Base-by-base conservation (phyloP, 2,329 filamentous ascomycete species). In the Pestalotiopsis sp. region DNA sequence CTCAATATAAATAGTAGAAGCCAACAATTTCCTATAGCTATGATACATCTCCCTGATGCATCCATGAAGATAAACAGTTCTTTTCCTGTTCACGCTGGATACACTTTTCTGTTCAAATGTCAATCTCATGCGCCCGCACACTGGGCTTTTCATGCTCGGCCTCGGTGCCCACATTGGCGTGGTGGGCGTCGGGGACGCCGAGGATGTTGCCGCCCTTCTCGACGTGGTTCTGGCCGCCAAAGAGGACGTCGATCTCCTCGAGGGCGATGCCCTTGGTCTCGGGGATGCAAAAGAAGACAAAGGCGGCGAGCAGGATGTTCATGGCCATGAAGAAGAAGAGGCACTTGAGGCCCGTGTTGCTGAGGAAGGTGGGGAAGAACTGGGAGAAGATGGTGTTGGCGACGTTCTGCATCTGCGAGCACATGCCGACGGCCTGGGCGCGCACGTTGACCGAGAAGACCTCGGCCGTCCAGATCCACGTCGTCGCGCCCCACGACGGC, bases 391-490 rank as follows among this genome's bases (percentile, higher is more conserved):
- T 87, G 68, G 86, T 85, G 78, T 92, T 91, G 76, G 89, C 89
- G 66, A 92, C 86, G 76, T 92, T 89, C 71, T 89, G 87, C 71
- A 83, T 87, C 75, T 89, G 84, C 49, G 82, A 84, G 70, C 80
- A 89, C 90, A 92, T 92, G 67, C 89, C 90, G 14, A 92, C 89
- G 45, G 90, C 90, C 77, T 92, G 90, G 4, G 90, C 89, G 69
- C 90, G 89, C n/a, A 92, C 87, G 78, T 92, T 92, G 87, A 91
- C 90, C 67, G 86, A 89, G 82, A 92, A 92, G 69, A 92, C 83
- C 73, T 92, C 90, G 2, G 89, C 85, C 0, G 90, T 92, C 87
- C 88, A 92, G 76, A 92, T 92, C 90, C 90, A 92, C 20, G 89
- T 87, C 4, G 89, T 91, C 2, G 90, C 90, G 65, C 90, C 90